Conservation (phyloP, 1,284 basidiomycete genomes). For the Tilletiopsis washingtonensis region DNA sequence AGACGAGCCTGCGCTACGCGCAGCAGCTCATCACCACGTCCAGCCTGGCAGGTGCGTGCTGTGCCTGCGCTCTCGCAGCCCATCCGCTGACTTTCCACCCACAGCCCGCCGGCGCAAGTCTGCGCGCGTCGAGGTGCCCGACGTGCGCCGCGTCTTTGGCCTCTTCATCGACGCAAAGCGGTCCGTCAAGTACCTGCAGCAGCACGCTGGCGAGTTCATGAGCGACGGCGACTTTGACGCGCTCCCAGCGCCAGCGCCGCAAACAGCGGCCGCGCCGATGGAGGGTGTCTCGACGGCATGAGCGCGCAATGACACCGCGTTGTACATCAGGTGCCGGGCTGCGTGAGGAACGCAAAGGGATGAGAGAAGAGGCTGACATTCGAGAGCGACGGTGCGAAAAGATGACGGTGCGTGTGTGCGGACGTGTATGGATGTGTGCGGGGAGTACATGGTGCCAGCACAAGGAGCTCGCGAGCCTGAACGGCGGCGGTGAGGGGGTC, state of each 20-base stretch:
- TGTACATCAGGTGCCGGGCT: no score
- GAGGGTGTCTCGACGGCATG: conserved; percentile 1
- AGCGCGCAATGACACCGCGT: no score
- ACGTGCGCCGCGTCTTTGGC: conserved; percentile 68
- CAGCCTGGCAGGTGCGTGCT: conserved; percentile 56
- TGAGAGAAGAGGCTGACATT: no score
- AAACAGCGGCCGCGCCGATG: conserved; percentile 1
- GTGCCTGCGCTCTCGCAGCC: not conserved
- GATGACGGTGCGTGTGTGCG: no score
- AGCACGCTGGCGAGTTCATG: conserved; percentile 68
- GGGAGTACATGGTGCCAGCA: no score
- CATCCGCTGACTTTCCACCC: not conserved
- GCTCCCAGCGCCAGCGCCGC: not conserved
- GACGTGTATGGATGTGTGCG: no score
- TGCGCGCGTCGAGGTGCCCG: conserved; percentile 65
- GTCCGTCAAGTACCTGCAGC: conserved; percentile 77
- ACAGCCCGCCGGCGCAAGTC: conserved; percentile 67
- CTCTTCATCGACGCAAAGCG: conserved; percentile 88
- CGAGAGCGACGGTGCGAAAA: no score
- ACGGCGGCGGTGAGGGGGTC: no score
- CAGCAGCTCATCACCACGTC: conserved; percentile 87
- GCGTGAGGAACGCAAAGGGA: no score
- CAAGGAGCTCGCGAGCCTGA: no score
- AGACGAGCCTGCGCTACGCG: conserved; percentile 69
- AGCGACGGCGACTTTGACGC: conserved; percentile 25